phyloP scores from a whole-genome alignment of 345 rosid genomes.

The Camelina neglecta region DNA sequence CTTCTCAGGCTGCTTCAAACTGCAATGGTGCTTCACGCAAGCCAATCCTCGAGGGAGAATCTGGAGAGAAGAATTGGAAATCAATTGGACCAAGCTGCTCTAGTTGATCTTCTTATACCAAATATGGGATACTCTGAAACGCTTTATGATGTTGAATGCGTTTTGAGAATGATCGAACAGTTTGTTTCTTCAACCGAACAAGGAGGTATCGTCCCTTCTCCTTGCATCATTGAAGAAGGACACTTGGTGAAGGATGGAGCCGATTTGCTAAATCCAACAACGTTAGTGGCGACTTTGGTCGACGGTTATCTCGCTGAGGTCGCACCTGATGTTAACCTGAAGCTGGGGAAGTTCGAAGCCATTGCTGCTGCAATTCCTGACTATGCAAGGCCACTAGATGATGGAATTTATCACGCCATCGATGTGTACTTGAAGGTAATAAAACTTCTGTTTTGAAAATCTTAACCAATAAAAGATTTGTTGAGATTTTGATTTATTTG shows the following conservation, averaged over 20 bases:
- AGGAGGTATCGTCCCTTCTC: slow-evolving; percentile 49
- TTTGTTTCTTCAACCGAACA: slow-evolving; percentile 54
- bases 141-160: slow-evolving; percentile 68
- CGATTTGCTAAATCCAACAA: slow-evolving; percentile 52
- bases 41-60: slow-evolving; percentile 57
- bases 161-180: slow-evolving; percentile 68
- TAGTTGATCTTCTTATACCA: slow-evolving; percentile 70
- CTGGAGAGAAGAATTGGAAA: slow-evolving; percentile 64
- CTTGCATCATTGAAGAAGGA: slow-evolving; percentile 53
- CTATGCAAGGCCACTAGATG: slow-evolving; percentile 70
- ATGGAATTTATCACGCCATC: slow-evolving; percentile 74
- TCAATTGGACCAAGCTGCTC: slow-evolving; percentile 66
- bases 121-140: slow-evolving; percentile 65
- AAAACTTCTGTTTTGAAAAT: background rate
- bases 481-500: background rate
- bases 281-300: slow-evolving; percentile 62
- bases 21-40: slow-evolving; percentile 59
- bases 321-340: slow-evolving; percentile 73
- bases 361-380: slow-evolving; percentile 70
- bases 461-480: background rate
- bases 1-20: slow-evolving; percentile 68
- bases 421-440: slow-evolving; percentile 76
- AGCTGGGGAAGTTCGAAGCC: slow-evolving; percentile 61
- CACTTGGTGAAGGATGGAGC: slow-evolving; percentile 48
- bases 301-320: slow-evolving; percentile 76